phyloP scores from a whole-genome alignment of 306 rosid species.

The Carpinus fangiana region DNA sequence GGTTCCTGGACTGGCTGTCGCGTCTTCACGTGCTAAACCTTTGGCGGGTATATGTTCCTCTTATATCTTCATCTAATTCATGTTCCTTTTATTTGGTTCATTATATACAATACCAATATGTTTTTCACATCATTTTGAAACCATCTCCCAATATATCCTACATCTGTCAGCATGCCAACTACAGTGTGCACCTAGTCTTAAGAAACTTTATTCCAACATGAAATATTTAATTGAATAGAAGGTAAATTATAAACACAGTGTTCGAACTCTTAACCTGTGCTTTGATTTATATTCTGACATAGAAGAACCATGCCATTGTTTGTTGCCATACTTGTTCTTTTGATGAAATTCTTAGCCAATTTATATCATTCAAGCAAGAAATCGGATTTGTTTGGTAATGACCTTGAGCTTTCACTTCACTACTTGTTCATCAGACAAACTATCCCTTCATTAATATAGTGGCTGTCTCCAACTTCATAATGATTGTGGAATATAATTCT shows the following conservation, averaged over 20 bases:
- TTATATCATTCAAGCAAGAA: not conserved
- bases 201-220: not conserved
- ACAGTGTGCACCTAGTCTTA: not conserved
- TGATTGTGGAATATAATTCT: not conserved
- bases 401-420: not conserved
- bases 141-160: not conserved
- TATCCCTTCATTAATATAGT: not conserved
- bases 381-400: not conserved
- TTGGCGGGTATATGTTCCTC: constrained; percentile 65
- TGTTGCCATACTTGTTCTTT: not conserved
- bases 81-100: not conserved
- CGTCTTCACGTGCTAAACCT: constrained; percentile 78
- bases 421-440: not conserved
- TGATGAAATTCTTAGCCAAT: not conserved
- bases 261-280: no score
- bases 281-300: no score
- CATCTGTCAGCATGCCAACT: not conserved
- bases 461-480: not conserved
- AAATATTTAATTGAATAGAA: no score
- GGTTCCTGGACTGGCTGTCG: constrained; percentile 88
- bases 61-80: not conserved
- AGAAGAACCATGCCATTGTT: not conserved
- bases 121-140: not conserved
- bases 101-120: not conserved
- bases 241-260: no score